These are phyloP conservation scores for Pseudogymnoascus sp. DNA, from an alignment of 2,329 filamentous ascomycete genomes.

Conservation along the genomic window DNA sequence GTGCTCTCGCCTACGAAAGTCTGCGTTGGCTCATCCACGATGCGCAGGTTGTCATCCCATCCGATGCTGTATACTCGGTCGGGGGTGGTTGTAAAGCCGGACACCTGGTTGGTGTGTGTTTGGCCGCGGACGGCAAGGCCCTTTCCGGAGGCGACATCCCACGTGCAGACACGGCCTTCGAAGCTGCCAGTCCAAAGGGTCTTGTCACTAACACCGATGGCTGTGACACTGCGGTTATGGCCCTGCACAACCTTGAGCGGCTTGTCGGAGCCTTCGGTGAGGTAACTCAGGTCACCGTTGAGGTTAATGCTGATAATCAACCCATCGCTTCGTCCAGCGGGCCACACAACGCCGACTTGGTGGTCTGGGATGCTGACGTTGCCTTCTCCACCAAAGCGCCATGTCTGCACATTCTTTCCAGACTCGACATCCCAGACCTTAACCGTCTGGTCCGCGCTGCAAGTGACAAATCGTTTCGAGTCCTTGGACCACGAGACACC, in stretches of 20 bases:
- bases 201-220: constrained; percentile 53
- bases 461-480: constrained; percentile 78
- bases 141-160: constrained; percentile 65
- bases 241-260: constrained; percentile 70
- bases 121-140: constrained; percentile 70
- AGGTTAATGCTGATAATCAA: constrained; percentile 86
- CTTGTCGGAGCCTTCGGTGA: constrained; percentile 60
- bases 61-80: constrained; percentile 74
- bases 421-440: constrained; percentile 87
- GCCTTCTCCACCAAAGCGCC: constrained; percentile 73
- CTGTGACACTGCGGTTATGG: constrained; percentile 85
- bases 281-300: constrained; percentile 82
- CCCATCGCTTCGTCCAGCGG: constrained; percentile 70
- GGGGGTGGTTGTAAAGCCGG: constrained; percentile 56
- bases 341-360: constrained; percentile 91
- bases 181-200: constrained; percentile 86
- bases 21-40: constrained; percentile 63
- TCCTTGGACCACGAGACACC: constrained; percentile 84
- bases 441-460: constrained; percentile 89
- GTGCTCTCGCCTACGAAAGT: constrained; percentile 63
- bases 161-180: constrained; percentile 77
- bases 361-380: constrained; percentile 68
- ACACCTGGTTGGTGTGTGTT: constrained; percentile 76
- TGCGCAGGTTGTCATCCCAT: constrained; percentile 88
- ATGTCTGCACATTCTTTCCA: constrained; percentile 68